phyloP scores from a whole-genome alignment of 345 rosid genomes.

The Gossypium australe region DNA sequence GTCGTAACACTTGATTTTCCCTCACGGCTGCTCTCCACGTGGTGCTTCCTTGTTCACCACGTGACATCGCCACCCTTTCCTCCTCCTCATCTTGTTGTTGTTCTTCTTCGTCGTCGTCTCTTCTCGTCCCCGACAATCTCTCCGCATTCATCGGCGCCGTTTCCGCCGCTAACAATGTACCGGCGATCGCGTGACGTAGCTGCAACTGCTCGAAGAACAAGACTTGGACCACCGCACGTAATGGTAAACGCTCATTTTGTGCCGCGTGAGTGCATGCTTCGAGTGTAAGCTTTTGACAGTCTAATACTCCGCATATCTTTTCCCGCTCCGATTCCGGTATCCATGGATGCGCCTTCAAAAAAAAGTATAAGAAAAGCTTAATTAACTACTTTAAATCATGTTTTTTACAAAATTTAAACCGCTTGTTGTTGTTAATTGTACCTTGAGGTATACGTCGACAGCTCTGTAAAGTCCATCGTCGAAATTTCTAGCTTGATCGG shows the following conservation, averaged over 20 bases:
- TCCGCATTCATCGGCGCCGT: constrained; percentile 35
- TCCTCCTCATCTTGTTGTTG: constrained; percentile 1
- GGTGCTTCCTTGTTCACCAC: constrained; percentile 27
- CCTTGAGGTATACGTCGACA: constrained; percentile 90
- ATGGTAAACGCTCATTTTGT: constrained; percentile 91
- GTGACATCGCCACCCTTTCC: constrained; percentile 15
- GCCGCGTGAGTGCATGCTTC: constrained; percentile 99
- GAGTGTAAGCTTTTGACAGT: constrained; percentile 85
- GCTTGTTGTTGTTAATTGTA: constrained; percentile 7
- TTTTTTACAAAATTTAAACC: neutral
- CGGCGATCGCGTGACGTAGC: constrained; percentile 86
- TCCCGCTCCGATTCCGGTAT: constrained; percentile 78
- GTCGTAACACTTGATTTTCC: constrained; percentile 88
- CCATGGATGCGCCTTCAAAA: constrained; percentile 84
- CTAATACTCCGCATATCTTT: constrained; percentile 76
- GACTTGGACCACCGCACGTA: constrained; percentile 92
- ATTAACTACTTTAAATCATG: neutral
- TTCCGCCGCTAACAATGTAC: constrained; percentile 71
- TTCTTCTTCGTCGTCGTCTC: constrained; percentile 28
- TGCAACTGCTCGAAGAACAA: constrained; percentile 93
- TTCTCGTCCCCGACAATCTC: constrained; percentile 34
- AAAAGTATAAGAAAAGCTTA: no score
- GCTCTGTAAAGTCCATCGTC: constrained; percentile 96
- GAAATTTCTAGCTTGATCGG: constrained; percentile 78
- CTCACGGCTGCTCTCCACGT: constrained; percentile 75